phyloP scores from a whole-genome alignment of 2,329 filamentous ascomycete species.

The Colletotrichum theobromicola region DNA sequence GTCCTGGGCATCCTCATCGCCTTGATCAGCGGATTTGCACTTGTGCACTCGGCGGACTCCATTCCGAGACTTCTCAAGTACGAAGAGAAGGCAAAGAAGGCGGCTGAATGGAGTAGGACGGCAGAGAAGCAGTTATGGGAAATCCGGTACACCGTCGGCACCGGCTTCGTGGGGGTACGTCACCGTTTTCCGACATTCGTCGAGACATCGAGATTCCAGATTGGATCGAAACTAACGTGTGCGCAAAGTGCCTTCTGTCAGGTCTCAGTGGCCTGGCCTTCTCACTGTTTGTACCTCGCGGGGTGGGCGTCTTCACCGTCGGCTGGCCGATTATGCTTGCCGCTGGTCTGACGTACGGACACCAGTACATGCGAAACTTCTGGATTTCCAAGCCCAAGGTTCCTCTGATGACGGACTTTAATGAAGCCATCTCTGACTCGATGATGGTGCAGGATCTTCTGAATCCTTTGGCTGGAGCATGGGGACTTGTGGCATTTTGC shows the following conservation, averaged over 20 bases:
- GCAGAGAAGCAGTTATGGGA: conserved; percentile 31
- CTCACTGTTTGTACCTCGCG: conserved; percentile 14
- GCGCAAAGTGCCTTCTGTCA: conserved; percentile 23
- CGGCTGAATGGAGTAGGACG: conserved; percentile 32
- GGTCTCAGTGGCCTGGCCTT: conserved; percentile 22
- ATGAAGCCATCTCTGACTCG: conserved; percentile 31
- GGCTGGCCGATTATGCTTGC: conserved; percentile 26
- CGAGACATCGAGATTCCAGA: not conserved
- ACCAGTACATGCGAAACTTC: conserved; percentile 31
- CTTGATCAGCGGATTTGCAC: conserved; percentile 26
- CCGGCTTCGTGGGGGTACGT: conserved; percentile 29
- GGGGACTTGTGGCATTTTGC: conserved; percentile 26
- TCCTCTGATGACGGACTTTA: conserved; percentile 32
- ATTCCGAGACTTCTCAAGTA: conserved; percentile 32
- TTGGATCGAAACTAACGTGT: not conserved
- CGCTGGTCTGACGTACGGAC: conserved; percentile 16
- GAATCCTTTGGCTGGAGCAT: conserved; percentile 21
- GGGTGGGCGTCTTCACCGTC: conserved; percentile 9
- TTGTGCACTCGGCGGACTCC: conserved; percentile 27
- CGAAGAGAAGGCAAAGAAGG: conserved; percentile 31
- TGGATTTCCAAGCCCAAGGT: conserved; percentile 32
- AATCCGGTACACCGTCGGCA: conserved; percentile 31
- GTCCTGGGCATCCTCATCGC: conserved; percentile 19
- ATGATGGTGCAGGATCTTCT: conserved; percentile 23
- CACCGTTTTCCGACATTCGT: not conserved